Evolutionary conservation across 139 green algal species (phyloP).

Genomic region (Picochlorum sp.): DNA sequence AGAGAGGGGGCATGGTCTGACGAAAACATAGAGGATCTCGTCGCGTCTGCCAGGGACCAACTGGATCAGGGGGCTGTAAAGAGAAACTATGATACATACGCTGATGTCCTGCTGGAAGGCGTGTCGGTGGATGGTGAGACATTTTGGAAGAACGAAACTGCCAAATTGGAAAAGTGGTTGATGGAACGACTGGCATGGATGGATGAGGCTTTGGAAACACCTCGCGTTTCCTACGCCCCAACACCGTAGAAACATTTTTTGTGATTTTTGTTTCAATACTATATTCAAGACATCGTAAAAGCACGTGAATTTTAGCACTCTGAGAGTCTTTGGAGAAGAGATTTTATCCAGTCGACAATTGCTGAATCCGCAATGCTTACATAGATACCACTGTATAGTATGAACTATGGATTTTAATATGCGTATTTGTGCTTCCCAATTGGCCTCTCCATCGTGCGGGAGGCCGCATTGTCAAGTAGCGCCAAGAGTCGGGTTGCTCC

Average conservation of each 20-base stretch:
- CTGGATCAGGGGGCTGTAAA: not conserved
- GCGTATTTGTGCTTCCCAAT: too few species aligned
- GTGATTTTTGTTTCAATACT: not conserved
- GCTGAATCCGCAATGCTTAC: too few species aligned
- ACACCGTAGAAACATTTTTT: not conserved
- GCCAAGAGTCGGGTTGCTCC: too few species aligned
- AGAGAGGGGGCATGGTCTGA: conserved; percentile 16
- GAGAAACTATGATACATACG: conserved; percentile 12
- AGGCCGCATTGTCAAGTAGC: too few species aligned
- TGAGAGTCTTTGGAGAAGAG: too few species aligned
- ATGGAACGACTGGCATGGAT: conserved; percentile 22
- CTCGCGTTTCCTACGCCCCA: not conserved
- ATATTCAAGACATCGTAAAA: too few species aligned
- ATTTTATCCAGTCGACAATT: too few species aligned
- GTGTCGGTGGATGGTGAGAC: not conserved
- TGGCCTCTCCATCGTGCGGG: too few species aligned
- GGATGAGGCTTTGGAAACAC: conserved; percentile 10
- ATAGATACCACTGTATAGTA: too few species aligned
- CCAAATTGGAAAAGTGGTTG: conserved; percentile 14
- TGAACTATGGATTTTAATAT: too few species aligned
- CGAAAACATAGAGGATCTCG: not conserved
- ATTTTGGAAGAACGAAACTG: conserved; percentile 8
- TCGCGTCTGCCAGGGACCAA: not conserved
- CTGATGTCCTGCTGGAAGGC: conserved; percentile 1
- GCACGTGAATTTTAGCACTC: too few species aligned